A percentile compares a stretch with the other conserved stretches of the same genome.
Conservation (phyloP, 2,329 filamentous ascomycete species). For the Botrytis aclada region DNA sequence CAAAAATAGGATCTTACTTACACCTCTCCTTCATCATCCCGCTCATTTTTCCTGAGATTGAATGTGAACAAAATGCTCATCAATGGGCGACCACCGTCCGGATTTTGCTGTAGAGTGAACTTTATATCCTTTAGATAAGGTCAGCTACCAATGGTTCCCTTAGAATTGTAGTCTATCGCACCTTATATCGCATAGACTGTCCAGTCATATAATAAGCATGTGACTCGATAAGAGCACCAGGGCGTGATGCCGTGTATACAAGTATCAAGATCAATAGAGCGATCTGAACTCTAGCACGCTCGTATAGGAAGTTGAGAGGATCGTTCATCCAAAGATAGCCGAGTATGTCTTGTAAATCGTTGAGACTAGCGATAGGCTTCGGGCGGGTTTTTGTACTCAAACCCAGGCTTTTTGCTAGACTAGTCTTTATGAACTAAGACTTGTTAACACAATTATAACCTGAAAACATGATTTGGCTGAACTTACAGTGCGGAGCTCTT, state of each 20-base stretch:
- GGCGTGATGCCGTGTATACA: not conserved
- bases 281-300: not conserved
- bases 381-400: not conserved
- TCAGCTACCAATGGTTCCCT: not conserved
- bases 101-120: not conserved
- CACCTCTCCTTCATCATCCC: not conserved
- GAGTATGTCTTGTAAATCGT: not conserved
- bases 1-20: not conserved
- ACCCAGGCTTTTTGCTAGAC: not conserved
- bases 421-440: not conserved
- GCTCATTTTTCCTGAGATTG: not conserved
- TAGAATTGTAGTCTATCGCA: not conserved
- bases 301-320: not conserved
- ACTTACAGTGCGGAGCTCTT: not conserved
- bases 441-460: not conserved
- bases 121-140: not conserved
- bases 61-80: not conserved
- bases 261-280: not conserved
- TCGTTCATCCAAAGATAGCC: not conserved
- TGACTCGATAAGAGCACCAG: not conserved
- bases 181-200: not conserved
- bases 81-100: not conserved
- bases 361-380: not conserved
- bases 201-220: not conserved
- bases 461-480: not conserved